phyloP scores from a whole-genome alignment of 1,139 yeast genomes.

The Hansenula anomala region DNA sequence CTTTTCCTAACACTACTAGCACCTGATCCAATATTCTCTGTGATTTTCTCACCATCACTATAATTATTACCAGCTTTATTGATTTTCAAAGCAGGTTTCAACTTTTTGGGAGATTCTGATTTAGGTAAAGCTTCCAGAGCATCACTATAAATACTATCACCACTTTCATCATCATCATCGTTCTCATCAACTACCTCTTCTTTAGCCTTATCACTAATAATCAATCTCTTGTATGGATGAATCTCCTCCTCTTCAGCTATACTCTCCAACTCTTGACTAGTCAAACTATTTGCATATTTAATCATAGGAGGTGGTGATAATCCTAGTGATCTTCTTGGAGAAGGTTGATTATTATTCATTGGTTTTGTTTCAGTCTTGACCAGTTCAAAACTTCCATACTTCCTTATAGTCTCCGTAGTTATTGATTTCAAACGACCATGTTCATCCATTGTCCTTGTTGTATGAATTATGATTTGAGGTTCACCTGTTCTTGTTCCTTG shows the following conservation, averaged over 20 bases:
- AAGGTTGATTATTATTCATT: too few species aligned
- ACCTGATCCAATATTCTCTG: not conserved
- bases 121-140: conserved; percentile 19
- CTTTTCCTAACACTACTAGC: too few species aligned
- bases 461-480: conserved; percentile 7
- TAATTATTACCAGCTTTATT: not conserved
- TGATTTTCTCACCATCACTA: not conserved
- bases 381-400: conserved; percentile 23
- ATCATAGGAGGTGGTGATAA: not conserved
- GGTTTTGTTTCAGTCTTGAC: not conserved
- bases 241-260: not conserved
- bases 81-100: conserved; percentile 1
- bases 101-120: too few species aligned
- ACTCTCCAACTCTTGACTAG: conserved; percentile 1
- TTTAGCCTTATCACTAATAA: too few species aligned
- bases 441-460: conserved; percentile 24
- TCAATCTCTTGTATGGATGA: not conserved
- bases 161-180: conserved; percentile 12
- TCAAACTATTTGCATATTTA: conserved; percentile 1
- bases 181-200: conserved; percentile 3
- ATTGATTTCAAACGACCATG: conserved; percentile 24
- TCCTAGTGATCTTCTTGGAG: too few species aligned
- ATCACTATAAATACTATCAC: conserved; percentile 21
- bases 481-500: conserved; percentile 2
- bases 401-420: conserved; percentile 24